Base-by-base conservation (phyloP, 2,329 filamentous ascomycete species). In the Ophiostoma australiae region DNA sequence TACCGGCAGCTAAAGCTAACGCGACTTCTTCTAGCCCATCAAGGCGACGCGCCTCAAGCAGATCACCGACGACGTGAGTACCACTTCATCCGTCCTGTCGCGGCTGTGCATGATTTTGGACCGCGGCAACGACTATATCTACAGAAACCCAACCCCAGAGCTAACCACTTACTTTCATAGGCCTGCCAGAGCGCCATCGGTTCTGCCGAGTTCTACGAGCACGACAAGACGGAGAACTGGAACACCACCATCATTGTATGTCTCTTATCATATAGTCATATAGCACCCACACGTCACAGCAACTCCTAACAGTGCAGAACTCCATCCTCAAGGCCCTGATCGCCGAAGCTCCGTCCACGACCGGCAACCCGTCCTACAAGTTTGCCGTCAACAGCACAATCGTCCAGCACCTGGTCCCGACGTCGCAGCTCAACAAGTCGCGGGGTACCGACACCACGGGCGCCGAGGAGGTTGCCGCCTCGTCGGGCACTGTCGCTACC, bases 321-420 rank as follows among this genome's bases (percentile, higher is more conserved):
- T 87, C 85, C 71, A 91, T 94, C 79, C 89, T 95, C 74, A 89
- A 91, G 78, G 85, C 89, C 69, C 85, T 94, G 75, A 92, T 94
- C 80, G 89, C 90, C 75, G 91, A 94, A 79, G 89, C 90, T 69
- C 88, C 86, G 23, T 85, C 87, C 67, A 81, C 84, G 17, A 23
- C 52, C 73, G 82, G 84, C 73, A 81, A 84, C 37, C 83, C 87
- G 35, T 81, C 84, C 20, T 97, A 90, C 87, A 98, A 98, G 82
- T 98, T 94, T 82, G 92, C 93, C 76, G 93, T 97, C 82, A 98
- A 97, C 86, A 96, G 92, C 84, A 98, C 94, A 75, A 97, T 98
- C 78, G 96, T 98, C 76, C 94, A 99, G 84, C 94, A 98, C 83
- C 85, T 94, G 44, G 87, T 90, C 27, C 87, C 90, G 70, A 90